A percentile compares a stretch with the other conserved stretches of the same genome.
Conservation (phyloP, 2,329 filamentous ascomycete genomes). For the Hypoxylon rubiginosum region DNA sequence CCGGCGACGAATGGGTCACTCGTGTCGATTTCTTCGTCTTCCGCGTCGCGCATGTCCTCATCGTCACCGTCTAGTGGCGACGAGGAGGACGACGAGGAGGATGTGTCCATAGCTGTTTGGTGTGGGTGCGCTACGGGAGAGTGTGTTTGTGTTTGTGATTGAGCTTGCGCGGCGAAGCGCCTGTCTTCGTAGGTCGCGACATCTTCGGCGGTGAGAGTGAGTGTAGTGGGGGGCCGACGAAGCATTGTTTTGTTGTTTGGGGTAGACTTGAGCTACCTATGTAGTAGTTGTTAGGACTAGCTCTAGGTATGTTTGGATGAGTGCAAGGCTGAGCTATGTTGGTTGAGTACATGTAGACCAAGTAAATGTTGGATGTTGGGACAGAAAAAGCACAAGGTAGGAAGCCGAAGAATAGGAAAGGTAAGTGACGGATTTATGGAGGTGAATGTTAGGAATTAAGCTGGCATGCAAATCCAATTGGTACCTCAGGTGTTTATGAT, state of each 20-base stretch:
- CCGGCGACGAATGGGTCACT: slow-evolving; percentile 45
- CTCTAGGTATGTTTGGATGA: neutral
- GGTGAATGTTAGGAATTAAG: neutral
- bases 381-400: neutral
- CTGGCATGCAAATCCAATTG: neutral
- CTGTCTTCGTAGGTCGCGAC: slow-evolving; percentile 78
- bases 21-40: slow-evolving; percentile 44
- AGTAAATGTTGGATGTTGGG: neutral
- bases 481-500: slow-evolving; percentile 10
- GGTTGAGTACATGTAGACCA: neutral
- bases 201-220: slow-evolving; percentile 78
- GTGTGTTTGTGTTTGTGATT: slow-evolving; percentile 22
- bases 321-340: neutral
- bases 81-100: slow-evolving; percentile 35
- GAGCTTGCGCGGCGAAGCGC: slow-evolving; percentile 54
- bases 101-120: slow-evolving; percentile 42
- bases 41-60: slow-evolving; percentile 48
- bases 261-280: neutral
- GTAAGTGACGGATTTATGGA: no score
- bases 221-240: slow-evolving; percentile 75
- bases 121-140: slow-evolving; percentile 23
- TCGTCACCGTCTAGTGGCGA: slow-evolving; percentile 32
- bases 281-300: neutral
- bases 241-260: slow-evolving; percentile 63
- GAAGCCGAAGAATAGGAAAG: neutral